A percentile compares a stretch with the other conserved stretches of the same genome.
These are phyloP conservation scores for Heliocybe sulcata DNA, from an alignment of 1,284 basidiomycete genomes.

Conservation along the genomic window DNA sequence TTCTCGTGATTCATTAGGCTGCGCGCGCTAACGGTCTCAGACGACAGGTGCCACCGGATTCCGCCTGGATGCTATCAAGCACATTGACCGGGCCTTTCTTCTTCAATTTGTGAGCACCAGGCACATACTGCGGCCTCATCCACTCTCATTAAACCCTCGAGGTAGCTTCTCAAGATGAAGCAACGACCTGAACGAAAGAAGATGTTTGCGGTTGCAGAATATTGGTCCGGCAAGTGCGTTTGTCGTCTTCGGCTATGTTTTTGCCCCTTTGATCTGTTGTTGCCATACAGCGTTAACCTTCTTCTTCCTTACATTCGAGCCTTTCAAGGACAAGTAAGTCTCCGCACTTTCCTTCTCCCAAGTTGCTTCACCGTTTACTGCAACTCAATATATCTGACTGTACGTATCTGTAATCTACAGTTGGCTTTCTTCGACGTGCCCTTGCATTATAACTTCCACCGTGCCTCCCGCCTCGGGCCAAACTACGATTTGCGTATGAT, in stretches of 20 bases:
- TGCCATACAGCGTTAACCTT: conserved; percentile 38
- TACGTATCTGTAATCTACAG: conserved; percentile 24
- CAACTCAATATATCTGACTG: background rate
- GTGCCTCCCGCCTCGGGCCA: conserved; percentile 52
- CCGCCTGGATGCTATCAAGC: conserved; percentile 86
- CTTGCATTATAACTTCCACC: conserved; percentile 64
- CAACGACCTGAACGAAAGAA: conserved; percentile 36
- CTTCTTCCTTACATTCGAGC: conserved; percentile 51
- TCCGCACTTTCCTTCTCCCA: background rate
- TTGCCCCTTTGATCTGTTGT: too few relatives aligned
- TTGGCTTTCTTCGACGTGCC: conserved; percentile 77
- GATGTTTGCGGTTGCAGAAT: conserved; percentile 70
- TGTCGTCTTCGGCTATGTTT: background rate
- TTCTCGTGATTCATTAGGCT: conserved; percentile 1
- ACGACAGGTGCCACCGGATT: conserved; percentile 79
- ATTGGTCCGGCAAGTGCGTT: conserved; percentile 63
- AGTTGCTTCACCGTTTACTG: too few relatives aligned
- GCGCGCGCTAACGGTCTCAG: conserved; percentile 34
- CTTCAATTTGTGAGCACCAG: conserved; percentile 49
- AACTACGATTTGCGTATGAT: conserved; percentile 62
- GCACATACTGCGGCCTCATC: background rate
- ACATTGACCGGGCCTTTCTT: conserved; percentile 64
- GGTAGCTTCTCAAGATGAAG: conserved; percentile 39
- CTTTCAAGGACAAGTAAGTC: conserved; percentile 53
- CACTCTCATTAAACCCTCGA: background rate